phyloP scores from a whole-genome alignment of 2,329 filamentous ascomycete genomes.

The Parastagonospora nodorum region DNA sequence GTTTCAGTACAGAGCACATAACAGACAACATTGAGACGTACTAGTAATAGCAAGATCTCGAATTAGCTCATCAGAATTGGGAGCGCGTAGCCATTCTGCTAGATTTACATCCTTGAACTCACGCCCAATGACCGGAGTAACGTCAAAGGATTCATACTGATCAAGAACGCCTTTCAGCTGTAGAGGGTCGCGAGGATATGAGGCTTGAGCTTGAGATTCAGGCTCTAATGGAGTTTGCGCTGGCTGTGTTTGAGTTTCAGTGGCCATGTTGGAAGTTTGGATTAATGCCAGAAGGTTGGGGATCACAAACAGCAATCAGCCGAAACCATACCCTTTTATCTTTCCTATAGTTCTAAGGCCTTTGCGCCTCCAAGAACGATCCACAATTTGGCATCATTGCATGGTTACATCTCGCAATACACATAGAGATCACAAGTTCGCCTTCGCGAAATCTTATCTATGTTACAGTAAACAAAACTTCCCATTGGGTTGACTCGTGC shows the following conservation, averaged over 20 bases:
- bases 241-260: slow-evolving; percentile 3
- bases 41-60: slow-evolving; percentile 63
- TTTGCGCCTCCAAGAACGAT: not conserved
- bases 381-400: slow-evolving; percentile 17
- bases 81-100: slow-evolving; percentile 65
- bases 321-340: not conserved
- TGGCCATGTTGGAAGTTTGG: slow-evolving; percentile 5
- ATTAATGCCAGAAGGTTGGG: not conserved
- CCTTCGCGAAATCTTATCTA: too few relatives aligned
- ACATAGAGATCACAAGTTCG: not conserved
- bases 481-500: not conserved
- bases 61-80: slow-evolving; percentile 67
- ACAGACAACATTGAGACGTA: slow-evolving; percentile 1
- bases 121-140: slow-evolving; percentile 66
- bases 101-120: slow-evolving; percentile 64
- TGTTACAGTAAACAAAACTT: not conserved
- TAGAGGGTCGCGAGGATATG: slow-evolving; percentile 16
- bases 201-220: not conserved
- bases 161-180: slow-evolving; percentile 59
- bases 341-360: too few relatives aligned
- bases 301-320: not conserved
- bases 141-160: slow-evolving; percentile 60
- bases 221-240: not conserved
- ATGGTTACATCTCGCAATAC: slow-evolving; percentile 6
- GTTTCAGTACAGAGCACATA: not conserved